Conservation (phyloP, 495 filamentous ascomycete genomes). For the Beverwykella pulmonaria region DNA sequence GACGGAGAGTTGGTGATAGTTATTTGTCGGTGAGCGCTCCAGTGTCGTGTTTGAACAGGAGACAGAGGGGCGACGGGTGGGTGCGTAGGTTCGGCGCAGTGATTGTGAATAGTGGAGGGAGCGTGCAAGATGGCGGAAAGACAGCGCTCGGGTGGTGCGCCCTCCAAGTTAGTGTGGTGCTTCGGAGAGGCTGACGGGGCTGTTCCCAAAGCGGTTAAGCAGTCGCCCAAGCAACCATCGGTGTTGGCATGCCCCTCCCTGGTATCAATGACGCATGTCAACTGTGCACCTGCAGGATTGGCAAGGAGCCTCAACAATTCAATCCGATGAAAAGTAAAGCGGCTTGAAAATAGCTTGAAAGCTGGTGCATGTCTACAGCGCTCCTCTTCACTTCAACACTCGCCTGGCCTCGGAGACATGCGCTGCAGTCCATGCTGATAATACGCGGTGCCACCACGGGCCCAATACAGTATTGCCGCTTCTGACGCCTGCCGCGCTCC, state of each 20-base stretch:
- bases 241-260: not conserved
- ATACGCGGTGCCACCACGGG: not conserved
- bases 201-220: not conserved
- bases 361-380: too few species aligned
- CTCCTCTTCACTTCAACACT: too few species aligned
- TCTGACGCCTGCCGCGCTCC: conserved; percentile 4
- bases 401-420: too few species aligned
- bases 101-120: not conserved
- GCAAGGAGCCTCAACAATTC: not conserved
- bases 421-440: too few species aligned
- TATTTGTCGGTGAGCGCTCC: too few species aligned
- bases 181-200: not conserved
- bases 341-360: too few species aligned
- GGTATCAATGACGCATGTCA: not conserved
- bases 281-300: not conserved
- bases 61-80: not conserved
- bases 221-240: not conserved
- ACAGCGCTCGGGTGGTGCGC: not conserved
- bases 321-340: too few species aligned
- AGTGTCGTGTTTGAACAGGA: not conserved
- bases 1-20: not conserved
- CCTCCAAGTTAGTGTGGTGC: not conserved
- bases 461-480: not conserved
- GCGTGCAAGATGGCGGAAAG: not conserved
- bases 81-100: not conserved